Evolutionary conservation across 148 eudicot genomes (phyloP).

Genomic region (Hydrangea macrophylla): DNA sequence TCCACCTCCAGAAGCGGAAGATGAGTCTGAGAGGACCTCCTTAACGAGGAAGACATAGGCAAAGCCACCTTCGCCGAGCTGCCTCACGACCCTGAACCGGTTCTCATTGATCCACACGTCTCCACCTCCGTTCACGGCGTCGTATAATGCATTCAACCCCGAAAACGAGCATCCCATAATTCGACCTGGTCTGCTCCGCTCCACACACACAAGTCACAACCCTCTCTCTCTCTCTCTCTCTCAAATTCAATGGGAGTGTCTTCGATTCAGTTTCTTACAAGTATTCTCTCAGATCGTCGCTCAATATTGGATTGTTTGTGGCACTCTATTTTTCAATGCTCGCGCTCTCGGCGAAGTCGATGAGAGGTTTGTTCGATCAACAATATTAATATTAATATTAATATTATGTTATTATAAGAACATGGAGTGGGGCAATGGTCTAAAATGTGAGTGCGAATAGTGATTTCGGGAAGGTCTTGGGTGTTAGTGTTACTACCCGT

Average conservation of each 20-base stretch:
- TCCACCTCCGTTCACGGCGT: constrained; percentile 76
- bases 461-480: too few relatives aligned
- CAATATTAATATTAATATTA: too few relatives aligned
- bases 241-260: background rate
- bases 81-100: constrained; percentile 67
- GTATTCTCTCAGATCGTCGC: background rate
- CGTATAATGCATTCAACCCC: constrained; percentile 88
- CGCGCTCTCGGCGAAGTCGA: background rate
- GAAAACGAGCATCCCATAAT: constrained; percentile 97
- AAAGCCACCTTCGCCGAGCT: constrained; percentile 96
- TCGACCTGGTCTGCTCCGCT: constrained; percentile 2
- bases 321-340: background rate
- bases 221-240: constrained; percentile 3
- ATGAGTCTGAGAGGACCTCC: constrained; percentile 60
- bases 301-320: background rate
- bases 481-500: too few relatives aligned
- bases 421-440: too few relatives aligned
- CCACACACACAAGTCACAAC: background rate
- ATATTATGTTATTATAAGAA: too few relatives aligned
- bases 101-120: constrained; percentile 99
- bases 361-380: too few relatives aligned
- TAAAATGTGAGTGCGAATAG: too few relatives aligned
- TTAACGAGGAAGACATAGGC: constrained; percentile 89
- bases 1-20: constrained; percentile 30
- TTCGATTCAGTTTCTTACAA: background rate